Evolutionary conservation across 2,329 filamentous ascomycete genomes (phyloP).

Genomic region (Verticillium albo-atrum): DNA sequence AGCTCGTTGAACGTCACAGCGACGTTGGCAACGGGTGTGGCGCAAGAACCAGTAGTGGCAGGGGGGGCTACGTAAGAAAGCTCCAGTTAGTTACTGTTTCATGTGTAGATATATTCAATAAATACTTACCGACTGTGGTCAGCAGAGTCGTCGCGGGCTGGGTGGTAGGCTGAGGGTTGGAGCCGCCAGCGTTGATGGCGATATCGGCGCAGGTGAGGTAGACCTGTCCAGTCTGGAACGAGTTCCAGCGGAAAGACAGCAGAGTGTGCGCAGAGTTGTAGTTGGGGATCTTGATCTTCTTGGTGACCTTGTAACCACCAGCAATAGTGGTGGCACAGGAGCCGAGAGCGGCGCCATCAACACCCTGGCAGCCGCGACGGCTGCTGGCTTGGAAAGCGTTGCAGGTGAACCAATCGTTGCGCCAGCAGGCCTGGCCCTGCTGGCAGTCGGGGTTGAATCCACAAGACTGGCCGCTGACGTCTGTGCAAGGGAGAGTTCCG

Average conservation of each 20-base stretch:
- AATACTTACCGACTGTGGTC: slow-evolving; percentile 8
- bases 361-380: slow-evolving; percentile 37
- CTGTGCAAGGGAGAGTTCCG: slow-evolving; percentile 42
- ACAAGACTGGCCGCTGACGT: slow-evolving; percentile 44
- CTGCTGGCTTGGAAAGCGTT: slow-evolving; percentile 32
- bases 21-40: slow-evolving; percentile 25
- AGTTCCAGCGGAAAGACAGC: slow-evolving; percentile 49
- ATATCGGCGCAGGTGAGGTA: slow-evolving; percentile 51
- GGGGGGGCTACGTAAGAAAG: background rate
- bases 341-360: slow-evolving; percentile 36
- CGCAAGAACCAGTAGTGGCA: background rate
- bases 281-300: slow-evolving; percentile 45
- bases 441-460: slow-evolving; percentile 43
- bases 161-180: slow-evolving; percentile 10
- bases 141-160: slow-evolving; percentile 4
- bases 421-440: slow-evolving; percentile 35
- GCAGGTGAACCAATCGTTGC: slow-evolving; percentile 53
- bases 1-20: slow-evolving; percentile 37
- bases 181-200: slow-evolving; percentile 34
- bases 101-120: background rate
- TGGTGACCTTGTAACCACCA: slow-evolving; percentile 48
- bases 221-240: slow-evolving; percentile 48
- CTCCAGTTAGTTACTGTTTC: background rate
- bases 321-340: slow-evolving; percentile 48
- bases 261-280: slow-evolving; percentile 45